Percentiles rank a stretch among this genome's conserved stretches.
Evolutionary conservation across 83 land plant species (phyloP).

Genomic region (Picea abies): DNA sequence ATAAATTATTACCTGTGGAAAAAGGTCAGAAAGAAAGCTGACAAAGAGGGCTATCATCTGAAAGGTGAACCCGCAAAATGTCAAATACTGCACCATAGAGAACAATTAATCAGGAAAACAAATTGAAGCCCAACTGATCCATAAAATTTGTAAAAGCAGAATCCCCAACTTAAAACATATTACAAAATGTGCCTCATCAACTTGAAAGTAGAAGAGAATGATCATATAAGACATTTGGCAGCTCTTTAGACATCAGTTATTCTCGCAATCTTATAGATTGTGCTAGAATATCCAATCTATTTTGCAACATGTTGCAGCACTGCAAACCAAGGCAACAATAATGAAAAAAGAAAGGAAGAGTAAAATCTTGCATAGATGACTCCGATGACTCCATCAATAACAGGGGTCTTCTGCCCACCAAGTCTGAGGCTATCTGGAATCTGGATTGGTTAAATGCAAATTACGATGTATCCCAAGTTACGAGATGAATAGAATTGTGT

Average conservation of each 20-base stretch:
- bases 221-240: too few species aligned
- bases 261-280: background rate
- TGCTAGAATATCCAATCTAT: background rate
- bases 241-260: too few species aligned
- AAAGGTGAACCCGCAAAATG: conserved; percentile 34
- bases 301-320: background rate
- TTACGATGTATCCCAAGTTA: too few species aligned
- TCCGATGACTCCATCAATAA: too few species aligned
- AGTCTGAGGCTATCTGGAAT: too few species aligned
- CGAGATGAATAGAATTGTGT: too few species aligned
- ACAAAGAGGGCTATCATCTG: conserved; percentile 23
- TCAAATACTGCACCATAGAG: conserved; percentile 32
- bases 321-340: background rate
- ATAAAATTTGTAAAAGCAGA: background rate
- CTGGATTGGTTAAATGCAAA: too few species aligned
- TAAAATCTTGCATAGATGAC: background rate
- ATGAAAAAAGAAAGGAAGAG: background rate
- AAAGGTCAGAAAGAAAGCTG: conserved; percentile 28
- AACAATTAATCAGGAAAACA: background rate
- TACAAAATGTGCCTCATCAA: background rate
- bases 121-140: background rate
- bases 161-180: background rate
- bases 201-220: background rate
- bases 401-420: too few species aligned
- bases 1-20: conserved; percentile 12